Conservation (phyloP, 208 protist species). For the Porcisia deanei region DNA sequence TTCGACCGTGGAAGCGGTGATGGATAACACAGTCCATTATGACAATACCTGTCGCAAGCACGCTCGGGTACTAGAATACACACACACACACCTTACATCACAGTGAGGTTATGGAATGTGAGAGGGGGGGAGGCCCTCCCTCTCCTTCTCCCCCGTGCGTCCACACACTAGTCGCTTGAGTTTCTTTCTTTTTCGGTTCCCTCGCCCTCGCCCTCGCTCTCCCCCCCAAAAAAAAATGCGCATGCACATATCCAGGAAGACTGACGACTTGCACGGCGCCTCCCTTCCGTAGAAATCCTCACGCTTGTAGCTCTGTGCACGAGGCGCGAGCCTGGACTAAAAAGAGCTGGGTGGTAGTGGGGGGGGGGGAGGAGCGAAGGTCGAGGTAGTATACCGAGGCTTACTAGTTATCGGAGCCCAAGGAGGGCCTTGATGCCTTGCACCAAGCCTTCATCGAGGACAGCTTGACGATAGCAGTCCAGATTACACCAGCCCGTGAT, state of each 20-base stretch:
- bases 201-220: no score
- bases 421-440: slow-evolving; percentile 8
- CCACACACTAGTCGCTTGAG: no score
- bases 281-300: not conserved
- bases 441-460: not conserved
- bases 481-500: not conserved
- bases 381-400: not conserved
- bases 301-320: not conserved
- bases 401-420: not conserved
- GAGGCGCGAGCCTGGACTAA: not conserved
- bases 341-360: not conserved
- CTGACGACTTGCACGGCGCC: not conserved
- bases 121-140: no score
- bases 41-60: no score
- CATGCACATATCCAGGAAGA: not conserved
- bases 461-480: not conserved
- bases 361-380: not conserved
- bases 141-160: no score
- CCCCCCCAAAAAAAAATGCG: not conserved
- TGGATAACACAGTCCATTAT: no score
- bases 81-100: no score
- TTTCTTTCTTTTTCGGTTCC: no score
- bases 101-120: no score
- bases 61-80: no score
- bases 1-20: no score